A percentile compares a stretch with the other conserved stretches of the same genome.
phyloP scores from a whole-genome alignment of 1,284 basidiomycete genomes.

The Anthracocystis setariae region DNA sequence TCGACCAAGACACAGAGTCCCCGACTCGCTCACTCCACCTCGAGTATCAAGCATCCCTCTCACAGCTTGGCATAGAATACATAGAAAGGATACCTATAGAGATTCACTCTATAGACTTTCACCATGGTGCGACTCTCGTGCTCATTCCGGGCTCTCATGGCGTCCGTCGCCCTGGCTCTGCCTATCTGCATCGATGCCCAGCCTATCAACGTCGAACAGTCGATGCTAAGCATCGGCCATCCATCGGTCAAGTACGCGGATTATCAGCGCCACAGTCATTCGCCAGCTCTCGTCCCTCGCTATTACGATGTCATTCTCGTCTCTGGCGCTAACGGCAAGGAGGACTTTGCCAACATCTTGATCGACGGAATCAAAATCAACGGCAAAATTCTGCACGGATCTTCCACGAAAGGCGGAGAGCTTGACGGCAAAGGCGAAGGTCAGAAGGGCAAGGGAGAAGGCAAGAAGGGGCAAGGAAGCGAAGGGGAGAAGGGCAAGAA shows the following conservation, averaged over 20 bases:
- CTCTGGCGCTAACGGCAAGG: slow-evolving; percentile 11
- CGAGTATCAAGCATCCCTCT: not conserved
- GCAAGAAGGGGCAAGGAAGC: slow-evolving; percentile 3
- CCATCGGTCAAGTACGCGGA: slow-evolving; percentile 2
- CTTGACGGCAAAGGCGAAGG: slow-evolving; percentile 3
- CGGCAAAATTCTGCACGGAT: slow-evolving; percentile 5
- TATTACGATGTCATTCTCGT: slow-evolving; percentile 21
- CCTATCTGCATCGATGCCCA: slow-evolving; percentile 20
- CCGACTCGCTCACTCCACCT: not conserved
- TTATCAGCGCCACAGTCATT: not conserved
- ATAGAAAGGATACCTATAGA: slow-evolving; percentile 1
- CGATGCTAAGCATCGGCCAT: slow-evolving; percentile 1
- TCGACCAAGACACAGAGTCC: not conserved
- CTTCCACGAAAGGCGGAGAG: slow-evolving; percentile 7
- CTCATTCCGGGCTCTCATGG: slow-evolving; percentile 16
- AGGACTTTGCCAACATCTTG: not conserved
- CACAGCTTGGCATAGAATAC: not conserved
- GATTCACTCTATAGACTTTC: not conserved
- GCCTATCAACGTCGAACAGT: slow-evolving; percentile 10
- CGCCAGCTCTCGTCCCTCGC: slow-evolving; percentile 13
- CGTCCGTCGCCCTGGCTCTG: slow-evolving; percentile 17
- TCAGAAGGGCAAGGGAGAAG: not conserved
- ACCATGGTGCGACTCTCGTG: slow-evolving; percentile 19
- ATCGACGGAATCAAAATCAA: slow-evolving; percentile 20
- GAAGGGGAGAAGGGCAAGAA: slow-evolving; percentile 5